A percentile compares a stretch with the other conserved stretches of the same genome.
phyloP scores from a whole-genome alignment of 352 stramenopile species.

The Hyaloperonospora brassicae region DNA sequence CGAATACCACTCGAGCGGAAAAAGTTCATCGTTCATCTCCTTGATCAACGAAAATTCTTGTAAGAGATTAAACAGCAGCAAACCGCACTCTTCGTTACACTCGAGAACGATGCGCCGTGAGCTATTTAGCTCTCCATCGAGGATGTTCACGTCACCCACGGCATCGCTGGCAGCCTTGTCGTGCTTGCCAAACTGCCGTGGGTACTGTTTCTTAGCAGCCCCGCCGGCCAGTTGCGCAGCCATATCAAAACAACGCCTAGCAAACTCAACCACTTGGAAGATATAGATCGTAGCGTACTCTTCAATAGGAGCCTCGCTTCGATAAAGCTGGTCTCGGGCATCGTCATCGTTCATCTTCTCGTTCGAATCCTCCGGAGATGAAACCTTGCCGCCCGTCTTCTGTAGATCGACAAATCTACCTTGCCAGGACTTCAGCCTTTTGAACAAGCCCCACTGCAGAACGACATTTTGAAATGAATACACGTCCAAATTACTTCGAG shows the following conservation, averaged over 20 bases:
- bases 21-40: slow-evolving; percentile 19
- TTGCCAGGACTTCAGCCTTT: slow-evolving; percentile 51
- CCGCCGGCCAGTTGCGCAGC: slow-evolving; percentile 33
- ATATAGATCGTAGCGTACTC: slow-evolving; percentile 40
- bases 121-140: slow-evolving; percentile 25
- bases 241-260: slow-evolving; percentile 57
- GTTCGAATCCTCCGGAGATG: slow-evolving; percentile 4
- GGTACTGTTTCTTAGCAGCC: slow-evolving; percentile 10
- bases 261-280: slow-evolving; percentile 52
- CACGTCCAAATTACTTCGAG: neutral
- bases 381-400: slow-evolving; percentile 8
- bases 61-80: slow-evolving; percentile 65
- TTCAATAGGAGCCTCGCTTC: slow-evolving; percentile 30
- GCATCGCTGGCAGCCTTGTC: slow-evolving; percentile 4
- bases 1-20: slow-evolving; percentile 24
- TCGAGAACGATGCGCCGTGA: slow-evolving; percentile 37
- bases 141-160: slow-evolving; percentile 13
- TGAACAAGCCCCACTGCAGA: slow-evolving; percentile 38
- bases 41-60: slow-evolving; percentile 56
- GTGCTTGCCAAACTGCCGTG: slow-evolving; percentile 7
- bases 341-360: slow-evolving; percentile 1
- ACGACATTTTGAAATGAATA: slow-evolving; percentile 39
- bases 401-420: slow-evolving; percentile 13
- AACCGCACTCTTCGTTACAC: slow-evolving; percentile 62
- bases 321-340: slow-evolving; percentile 1